Conservation (phyloP, 352 stramenopile genomes). For the Pythium monospermum region DNA sequence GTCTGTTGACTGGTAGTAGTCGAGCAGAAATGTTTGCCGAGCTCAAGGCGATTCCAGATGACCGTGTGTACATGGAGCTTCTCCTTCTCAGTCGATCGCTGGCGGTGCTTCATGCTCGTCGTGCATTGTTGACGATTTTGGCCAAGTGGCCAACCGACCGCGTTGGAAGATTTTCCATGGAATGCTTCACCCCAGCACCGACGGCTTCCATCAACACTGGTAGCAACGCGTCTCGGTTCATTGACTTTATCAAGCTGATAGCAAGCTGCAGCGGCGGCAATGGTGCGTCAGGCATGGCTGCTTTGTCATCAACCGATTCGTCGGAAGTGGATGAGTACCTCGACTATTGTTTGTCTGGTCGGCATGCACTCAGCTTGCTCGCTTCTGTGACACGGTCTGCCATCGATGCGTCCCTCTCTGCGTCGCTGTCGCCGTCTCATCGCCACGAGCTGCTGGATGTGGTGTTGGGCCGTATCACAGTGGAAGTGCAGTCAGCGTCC, state of each 20-base stretch:
- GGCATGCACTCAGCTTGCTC: conserved; percentile 12
- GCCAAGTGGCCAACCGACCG: conserved; percentile 62
- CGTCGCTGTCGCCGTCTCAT: conserved; percentile 3
- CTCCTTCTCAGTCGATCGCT: conserved; percentile 71
- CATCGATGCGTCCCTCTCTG: conserved; percentile 18
- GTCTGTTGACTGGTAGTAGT: conserved; percentile 27
- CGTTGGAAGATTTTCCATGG: conserved; percentile 56
- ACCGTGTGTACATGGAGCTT: conserved; percentile 72
- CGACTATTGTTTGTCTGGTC: conserved; percentile 18
- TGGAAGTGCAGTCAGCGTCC: conserved; percentile 62
- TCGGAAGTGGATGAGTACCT: conserved; percentile 14
- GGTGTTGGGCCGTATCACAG: conserved; percentile 51
- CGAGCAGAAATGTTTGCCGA: conserved; percentile 68
- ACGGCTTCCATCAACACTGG: background rate
- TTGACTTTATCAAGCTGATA: conserved; percentile 84
- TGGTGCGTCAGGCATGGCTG: background rate
- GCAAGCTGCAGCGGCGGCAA: conserved; percentile 49
- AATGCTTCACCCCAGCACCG: conserved; percentile 32
- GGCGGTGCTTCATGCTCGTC: conserved; percentile 74
- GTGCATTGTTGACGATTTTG: conserved; percentile 67
- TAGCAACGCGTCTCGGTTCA: conserved; percentile 43
- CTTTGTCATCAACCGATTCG: conserved; percentile 21
- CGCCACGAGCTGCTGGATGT: conserved; percentile 34
- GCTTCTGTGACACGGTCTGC: conserved; percentile 13
- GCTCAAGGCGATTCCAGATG: conserved; percentile 74